Evolutionary conservation across 495 filamentous ascomycete species (phyloP), one percentile per base, ranked within the genome.

Genomic region (Cudoniella acicularis): DNA sequence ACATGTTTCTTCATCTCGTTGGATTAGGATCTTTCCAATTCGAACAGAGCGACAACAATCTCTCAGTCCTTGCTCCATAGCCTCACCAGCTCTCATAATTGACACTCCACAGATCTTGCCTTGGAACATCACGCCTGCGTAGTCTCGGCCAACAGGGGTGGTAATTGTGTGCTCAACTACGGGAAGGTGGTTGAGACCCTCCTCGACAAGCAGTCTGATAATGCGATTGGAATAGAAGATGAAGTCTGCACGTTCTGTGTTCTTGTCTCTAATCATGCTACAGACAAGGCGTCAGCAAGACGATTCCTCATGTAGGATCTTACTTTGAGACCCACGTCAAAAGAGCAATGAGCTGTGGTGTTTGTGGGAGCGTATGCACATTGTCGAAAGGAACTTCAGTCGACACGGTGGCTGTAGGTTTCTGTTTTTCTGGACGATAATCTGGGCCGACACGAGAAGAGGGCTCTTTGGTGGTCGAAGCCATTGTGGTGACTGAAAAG

Each of bases 141-240:
- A 98, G n/a, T 83, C 78, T 54, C 86, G 83, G 24, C 91, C 95
- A 57, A 96, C 89, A 0, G 95, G 94, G 17, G 94, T 97, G 18
- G 88, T 94, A 61, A 98, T 83, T 2, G 86, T 84, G 66, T 94
- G 89, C 64, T 89, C 87, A 25, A 96, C 81, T 20, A 95, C 91
- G 16, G 94, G 94, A 24, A 98, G 84, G 73, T 98, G 94, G 72
- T 98, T 98, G 30, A 98, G 79, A 11, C 95, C 94, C 73, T 98
- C 94, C 73, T 98, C 94, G 22, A 98, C 95, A 10, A 98, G 81
- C n/a, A 98, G 81, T 21, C 95, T 91, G 68, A 98, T 98, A 69
- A 98, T 98, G 62, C 94, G 85, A 76, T 98, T 98, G 49, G 93
- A 96, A 73, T 97, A 96, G 79, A 98, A 98, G 66, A 98, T 96